Conservation (phyloP, 257 asterid species). For the Penstemon newberryi region DNA sequence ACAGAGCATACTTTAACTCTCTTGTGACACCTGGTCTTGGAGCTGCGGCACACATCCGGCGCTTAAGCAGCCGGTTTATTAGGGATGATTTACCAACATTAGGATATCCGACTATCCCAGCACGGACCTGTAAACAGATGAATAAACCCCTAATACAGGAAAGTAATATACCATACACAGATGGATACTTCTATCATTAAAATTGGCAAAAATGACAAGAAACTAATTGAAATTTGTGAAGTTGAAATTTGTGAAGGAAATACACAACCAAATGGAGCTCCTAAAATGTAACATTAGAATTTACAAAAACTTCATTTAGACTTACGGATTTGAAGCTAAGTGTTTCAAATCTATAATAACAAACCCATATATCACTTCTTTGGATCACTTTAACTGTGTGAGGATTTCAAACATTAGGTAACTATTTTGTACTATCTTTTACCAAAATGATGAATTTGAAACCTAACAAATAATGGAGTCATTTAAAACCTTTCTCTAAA, state of each 20-base stretch:
- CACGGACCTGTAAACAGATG: conserved; percentile 68
- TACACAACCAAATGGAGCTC: conserved; percentile 22
- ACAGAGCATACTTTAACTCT: conserved; percentile 67
- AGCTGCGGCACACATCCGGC: conserved; percentile 97
- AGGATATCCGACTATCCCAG: conserved; percentile 95
- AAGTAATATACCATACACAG: background rate
- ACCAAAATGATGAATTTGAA: too few relatives aligned
- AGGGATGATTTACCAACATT: conserved; percentile 96
- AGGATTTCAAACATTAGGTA: too few relatives aligned
- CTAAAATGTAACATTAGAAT: conserved; percentile 11
- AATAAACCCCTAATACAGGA: conserved; percentile 22
- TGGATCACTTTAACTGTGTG: too few relatives aligned
- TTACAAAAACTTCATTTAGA: too few relatives aligned
- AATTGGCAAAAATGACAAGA: conserved; percentile 13
- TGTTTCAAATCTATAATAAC: too few relatives aligned
- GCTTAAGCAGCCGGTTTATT: conserved; percentile 90
- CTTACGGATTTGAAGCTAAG: too few relatives aligned
- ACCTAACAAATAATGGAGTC: too few relatives aligned
- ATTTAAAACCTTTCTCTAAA: too few relatives aligned
- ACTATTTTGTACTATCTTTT: too few relatives aligned
- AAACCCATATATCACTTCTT: too few relatives aligned
- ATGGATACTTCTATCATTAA: background rate
- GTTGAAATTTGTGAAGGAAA: background rate
- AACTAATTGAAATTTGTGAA: background rate
- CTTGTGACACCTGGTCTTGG: conserved; percentile 99